Base-by-base conservation (phyloP, 2,329 filamentous ascomycete genomes). In the Bipolaris oryzae region DNA sequence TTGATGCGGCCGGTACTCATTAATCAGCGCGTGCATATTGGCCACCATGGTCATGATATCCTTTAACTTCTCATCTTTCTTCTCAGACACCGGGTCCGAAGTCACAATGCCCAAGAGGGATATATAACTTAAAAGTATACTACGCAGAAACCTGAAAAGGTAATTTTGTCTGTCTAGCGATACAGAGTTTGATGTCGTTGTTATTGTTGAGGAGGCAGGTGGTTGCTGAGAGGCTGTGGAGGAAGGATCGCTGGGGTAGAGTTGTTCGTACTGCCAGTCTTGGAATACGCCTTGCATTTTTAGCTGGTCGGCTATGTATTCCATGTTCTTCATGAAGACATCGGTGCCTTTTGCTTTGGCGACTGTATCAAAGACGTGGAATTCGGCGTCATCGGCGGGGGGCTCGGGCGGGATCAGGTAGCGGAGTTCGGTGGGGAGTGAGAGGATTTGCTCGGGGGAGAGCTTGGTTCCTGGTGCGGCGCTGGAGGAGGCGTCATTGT, bases 1-100 rank as follows among this genome's bases (percentile, higher is more conserved):
- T 78, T 98, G 94, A 74, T 97, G 93, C 9, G 93, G 93, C 31
- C 94, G 85, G 77, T 96, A 98, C 75, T 96, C 89, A 75, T 99
- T 99, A 63, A 98, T 87, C 51, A 96, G 84, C 70, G 96, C 91
- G 77, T 97, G 92, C 70, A 96, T 89, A 75, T 98, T 98, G 75
- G 94, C 88, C 61, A 96, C 89, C 25, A 98, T 79, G 15, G 89
- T 92, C 68, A 89, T 84, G 31, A 99, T 78, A 74, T 98, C 89
- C 42, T 86, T 81, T 43, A 94, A 83, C 73, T 96, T 96, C 39
- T 86, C 83, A 34, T 85, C 81, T 49, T 87, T 90, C 23, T 84
- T 81, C 49, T 87, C 89, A 73, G 89, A 68, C 3, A 61, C 62
- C 0, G 91, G 89, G 43, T 88, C 83, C n/a, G 85, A 77, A 9